These are phyloP conservation scores for Dictyostelium intermedium DNA, from an alignment of 78 protist genomes.

Conservation along the genomic window DNA sequence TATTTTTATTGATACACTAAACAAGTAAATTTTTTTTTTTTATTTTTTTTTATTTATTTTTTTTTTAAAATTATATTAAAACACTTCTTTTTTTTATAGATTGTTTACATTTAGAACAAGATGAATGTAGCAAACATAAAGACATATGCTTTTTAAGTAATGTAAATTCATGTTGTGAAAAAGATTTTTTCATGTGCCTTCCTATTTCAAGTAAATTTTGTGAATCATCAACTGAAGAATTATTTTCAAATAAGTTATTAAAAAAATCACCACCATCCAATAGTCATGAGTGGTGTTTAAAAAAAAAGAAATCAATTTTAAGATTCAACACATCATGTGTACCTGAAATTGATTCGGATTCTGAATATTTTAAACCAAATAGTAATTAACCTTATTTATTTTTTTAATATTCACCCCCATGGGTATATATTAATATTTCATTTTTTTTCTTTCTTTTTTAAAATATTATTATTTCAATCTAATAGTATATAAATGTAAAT, in stretches of 20 bases:
- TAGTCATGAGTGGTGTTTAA: slow-evolving; percentile 13
- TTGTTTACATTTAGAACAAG: not conserved
- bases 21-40: too few relatives aligned
- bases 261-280: not conserved
- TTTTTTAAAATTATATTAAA: not conserved
- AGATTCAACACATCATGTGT: not conserved
- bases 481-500: slow-evolving; percentile 20
- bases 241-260: not conserved
- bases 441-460: too few relatives aligned
- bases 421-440: not conserved
- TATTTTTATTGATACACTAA: too few relatives aligned
- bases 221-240: not conserved
- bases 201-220: not conserved
- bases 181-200: not conserved
- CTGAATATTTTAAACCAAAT: slow-evolving; percentile 10
- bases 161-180: slow-evolving; percentile 17
- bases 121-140: not conserved
- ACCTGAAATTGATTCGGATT: not conserved
- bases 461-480: not conserved
- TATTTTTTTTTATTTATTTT: too few relatives aligned
- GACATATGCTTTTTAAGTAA: not conserved
- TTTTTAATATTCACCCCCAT: too few relatives aligned
- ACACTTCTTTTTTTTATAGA: not conserved
- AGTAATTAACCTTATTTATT: too few relatives aligned
- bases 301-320: not conserved